These are phyloP conservation scores for Linum tenue DNA, from an alignment of 345 rosid genomes.

Conservation along the genomic window DNA sequence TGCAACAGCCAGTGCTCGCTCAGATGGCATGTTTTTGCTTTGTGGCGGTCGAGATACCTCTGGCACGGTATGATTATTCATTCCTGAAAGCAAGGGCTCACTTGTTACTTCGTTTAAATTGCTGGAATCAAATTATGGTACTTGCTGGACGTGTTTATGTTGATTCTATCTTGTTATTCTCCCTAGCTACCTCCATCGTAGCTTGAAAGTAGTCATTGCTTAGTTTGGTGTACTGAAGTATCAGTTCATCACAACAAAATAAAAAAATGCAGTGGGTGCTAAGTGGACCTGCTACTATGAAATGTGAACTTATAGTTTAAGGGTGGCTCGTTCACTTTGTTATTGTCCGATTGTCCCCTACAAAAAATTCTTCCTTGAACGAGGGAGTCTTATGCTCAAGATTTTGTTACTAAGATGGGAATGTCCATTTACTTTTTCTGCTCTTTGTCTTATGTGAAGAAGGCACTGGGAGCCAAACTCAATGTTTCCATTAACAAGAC, in stretches of 20 bases:
- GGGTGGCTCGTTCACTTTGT: background rate
- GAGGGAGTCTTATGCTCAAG: background rate
- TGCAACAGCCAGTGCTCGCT: slow-evolving; percentile 93
- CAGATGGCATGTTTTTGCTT: slow-evolving; percentile 98
- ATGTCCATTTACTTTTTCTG: background rate
- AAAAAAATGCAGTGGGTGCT: background rate
- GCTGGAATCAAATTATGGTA: background rate
- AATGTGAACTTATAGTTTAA: background rate
- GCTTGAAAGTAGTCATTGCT: background rate
- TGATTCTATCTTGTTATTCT: background rate
- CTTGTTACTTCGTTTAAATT: background rate
- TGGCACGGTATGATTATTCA: slow-evolving; percentile 57
- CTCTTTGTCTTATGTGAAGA: too few species aligned
- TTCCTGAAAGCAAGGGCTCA: slow-evolving; percentile 1
- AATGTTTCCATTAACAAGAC: background rate
- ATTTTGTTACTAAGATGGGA: background rate
- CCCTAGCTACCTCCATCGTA: background rate
- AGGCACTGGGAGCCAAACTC: background rate
- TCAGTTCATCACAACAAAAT: background rate
- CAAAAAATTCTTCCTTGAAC: background rate
- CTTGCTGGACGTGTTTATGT: background rate
- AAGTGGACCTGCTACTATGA: background rate
- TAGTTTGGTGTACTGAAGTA: background rate
- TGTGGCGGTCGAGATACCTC: slow-evolving; percentile 92
- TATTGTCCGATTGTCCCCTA: background rate